Percentiles rank a stretch among this genome's conserved stretches.
phyloP scores from a whole-genome alignment of 2,329 filamentous ascomycete genomes.

The Fusarium sp. region DNA sequence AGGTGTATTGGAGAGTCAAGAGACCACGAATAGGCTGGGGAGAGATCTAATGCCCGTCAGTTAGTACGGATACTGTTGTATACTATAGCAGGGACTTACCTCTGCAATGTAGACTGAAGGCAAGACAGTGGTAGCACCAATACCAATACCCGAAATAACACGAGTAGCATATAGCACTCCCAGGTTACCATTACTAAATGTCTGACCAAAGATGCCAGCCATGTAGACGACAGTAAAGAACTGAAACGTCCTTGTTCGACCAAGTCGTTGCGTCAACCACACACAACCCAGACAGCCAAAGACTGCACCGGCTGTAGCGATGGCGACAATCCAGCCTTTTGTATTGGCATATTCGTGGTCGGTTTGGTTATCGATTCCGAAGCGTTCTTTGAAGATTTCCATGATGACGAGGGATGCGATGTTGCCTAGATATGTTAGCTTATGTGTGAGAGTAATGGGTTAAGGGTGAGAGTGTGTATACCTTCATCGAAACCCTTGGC shows the following conservation, averaged over 20 bases:
- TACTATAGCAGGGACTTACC: background rate
- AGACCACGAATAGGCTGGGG: constrained; percentile 47
- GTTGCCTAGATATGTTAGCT: constrained; percentile 36
- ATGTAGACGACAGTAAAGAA: constrained; percentile 51
- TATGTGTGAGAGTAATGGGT: accelerated
- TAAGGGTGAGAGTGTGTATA: background rate
- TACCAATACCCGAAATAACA: constrained; percentile 44
- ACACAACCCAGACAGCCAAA: constrained; percentile 46
- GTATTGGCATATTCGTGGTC: constrained; percentile 45
- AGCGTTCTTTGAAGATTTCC: constrained; percentile 42
- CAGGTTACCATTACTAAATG: constrained; percentile 45
- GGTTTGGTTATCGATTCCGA: constrained; percentile 39
- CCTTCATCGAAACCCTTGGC: constrained; percentile 49
- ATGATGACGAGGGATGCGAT: constrained; percentile 48
- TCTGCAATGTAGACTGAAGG: constrained; percentile 47
- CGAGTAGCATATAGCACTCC: constrained; percentile 41
- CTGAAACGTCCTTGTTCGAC: constrained; percentile 39
- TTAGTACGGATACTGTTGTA: accelerated
- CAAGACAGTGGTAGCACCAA: constrained; percentile 44
- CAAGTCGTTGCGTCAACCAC: constrained; percentile 40
- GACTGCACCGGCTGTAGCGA: constrained; percentile 47
- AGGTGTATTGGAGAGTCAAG: constrained; percentile 49
- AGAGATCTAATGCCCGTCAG: constrained; percentile 21
- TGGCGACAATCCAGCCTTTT: constrained; percentile 49
- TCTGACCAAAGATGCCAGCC: constrained; percentile 49